These are phyloP conservation scores for Tulasnella calospora DNA, from an alignment of 768 basidiomycete species.

Conservation along the genomic window DNA sequence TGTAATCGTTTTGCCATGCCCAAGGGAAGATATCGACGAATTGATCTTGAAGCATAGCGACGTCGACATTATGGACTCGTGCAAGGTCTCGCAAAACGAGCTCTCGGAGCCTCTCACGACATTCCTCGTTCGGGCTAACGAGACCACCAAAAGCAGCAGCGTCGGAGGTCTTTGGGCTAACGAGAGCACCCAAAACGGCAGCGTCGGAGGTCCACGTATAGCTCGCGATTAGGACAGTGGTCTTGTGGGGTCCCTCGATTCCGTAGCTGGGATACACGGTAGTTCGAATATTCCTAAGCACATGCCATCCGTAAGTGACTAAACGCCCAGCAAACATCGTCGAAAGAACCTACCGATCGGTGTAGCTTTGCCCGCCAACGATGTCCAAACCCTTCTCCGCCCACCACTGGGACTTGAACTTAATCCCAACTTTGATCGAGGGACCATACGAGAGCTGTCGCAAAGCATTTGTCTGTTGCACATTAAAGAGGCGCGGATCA, in stretches of 20 bases:
- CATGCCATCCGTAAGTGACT: not conserved
- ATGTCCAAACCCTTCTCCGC: conserved; percentile 34
- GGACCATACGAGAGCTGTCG: conserved; percentile 37
- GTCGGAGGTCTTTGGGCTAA: conserved; percentile 31
- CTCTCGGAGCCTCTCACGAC: conserved; percentile 31
- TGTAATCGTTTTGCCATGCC: conserved; percentile 38
- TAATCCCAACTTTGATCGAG: conserved; percentile 39
- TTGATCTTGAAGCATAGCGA: conserved; percentile 24
- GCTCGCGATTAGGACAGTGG: conserved; percentile 39
- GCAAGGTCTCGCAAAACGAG: conserved; percentile 36
- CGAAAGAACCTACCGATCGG: conserved; percentile 37
- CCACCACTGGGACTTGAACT: conserved; percentile 41
- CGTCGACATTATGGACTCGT: conserved; percentile 33
- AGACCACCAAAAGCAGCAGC: not conserved
- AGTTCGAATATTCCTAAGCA: conserved; percentile 34
- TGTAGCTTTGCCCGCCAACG: conserved; percentile 43
- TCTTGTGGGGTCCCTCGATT: conserved; percentile 29
- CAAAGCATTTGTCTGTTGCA: conserved; percentile 37
- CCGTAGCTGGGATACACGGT: conserved; percentile 45
- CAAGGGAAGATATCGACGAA: conserved; percentile 33
- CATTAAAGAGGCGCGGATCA: conserved; percentile 29
- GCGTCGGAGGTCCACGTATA: conserved; percentile 38
- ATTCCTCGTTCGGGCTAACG: not conserved
- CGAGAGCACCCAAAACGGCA: not conserved
- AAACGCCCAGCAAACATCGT: too few species aligned